These are phyloP conservation scores for Colletotrichum gloeosporioides DNA, from an alignment of 2,329 filamentous ascomycete species.

Conservation along the genomic window DNA sequence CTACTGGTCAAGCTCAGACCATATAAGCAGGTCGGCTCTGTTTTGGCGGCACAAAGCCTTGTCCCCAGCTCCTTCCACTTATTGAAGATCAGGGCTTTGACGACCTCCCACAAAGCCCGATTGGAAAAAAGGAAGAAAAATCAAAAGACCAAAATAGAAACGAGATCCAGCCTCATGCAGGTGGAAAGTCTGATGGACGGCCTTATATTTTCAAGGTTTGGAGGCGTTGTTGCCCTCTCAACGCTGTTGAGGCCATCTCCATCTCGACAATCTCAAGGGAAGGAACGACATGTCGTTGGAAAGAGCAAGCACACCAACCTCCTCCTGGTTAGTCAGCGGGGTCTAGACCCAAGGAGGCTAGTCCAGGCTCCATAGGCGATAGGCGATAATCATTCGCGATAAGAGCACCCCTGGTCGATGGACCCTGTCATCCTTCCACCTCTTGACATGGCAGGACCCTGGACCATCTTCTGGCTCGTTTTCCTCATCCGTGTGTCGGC, in stretches of 20 bases:
- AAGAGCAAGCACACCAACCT: background rate
- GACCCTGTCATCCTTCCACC: background rate
- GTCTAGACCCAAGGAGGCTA: background rate
- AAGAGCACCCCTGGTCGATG: background rate
- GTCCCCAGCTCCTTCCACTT: background rate
- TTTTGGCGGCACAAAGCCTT: background rate
- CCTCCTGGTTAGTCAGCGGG: background rate
- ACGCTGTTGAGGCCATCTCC: background rate
- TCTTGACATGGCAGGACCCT: background rate
- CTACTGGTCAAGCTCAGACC: background rate
- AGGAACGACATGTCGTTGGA: slow-evolving; percentile 16
- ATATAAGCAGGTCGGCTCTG: background rate
- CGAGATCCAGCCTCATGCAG: background rate
- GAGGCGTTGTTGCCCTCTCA: background rate
- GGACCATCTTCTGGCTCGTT: background rate
- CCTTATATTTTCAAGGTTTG: background rate
- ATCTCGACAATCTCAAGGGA: background rate
- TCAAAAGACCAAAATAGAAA: background rate
- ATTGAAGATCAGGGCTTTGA: background rate
- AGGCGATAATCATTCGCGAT: background rate
- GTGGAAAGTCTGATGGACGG: background rate
- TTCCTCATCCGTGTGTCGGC: background rate
- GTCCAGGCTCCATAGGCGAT: background rate
- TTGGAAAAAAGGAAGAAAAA: background rate
- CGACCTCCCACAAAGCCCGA: background rate